Evolutionary conservation across 2,329 filamentous ascomycete species (phyloP).

Genomic region (Cercospora sojina): DNA sequence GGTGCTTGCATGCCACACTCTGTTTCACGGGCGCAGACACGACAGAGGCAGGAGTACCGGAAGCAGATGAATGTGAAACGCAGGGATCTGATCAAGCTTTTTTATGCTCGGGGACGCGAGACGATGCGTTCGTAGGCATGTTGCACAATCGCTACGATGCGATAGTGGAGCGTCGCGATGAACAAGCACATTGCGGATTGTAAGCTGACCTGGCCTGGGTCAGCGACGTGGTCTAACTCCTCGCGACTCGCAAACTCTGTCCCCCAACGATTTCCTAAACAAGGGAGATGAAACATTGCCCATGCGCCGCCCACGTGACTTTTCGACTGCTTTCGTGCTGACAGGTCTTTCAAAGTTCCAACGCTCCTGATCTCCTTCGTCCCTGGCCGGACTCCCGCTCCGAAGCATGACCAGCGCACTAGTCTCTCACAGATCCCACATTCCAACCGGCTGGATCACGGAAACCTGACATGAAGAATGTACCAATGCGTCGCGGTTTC

Average conservation of each 20-base stretch:
- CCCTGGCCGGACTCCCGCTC: background rate
- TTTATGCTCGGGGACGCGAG: background rate
- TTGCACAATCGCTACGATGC: constrained; percentile 1
- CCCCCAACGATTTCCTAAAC: background rate
- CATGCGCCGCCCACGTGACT: background rate
- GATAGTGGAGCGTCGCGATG: background rate
- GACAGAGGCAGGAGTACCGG: background rate
- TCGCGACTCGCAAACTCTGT: background rate
- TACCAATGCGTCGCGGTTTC: constrained; percentile 12
- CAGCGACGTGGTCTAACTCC: background rate
- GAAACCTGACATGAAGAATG: constrained; percentile 26
- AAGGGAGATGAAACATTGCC: constrained; percentile 1
- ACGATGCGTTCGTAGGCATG: constrained; percentile 8
- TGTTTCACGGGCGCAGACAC: constrained; percentile 5
- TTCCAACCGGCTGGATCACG: constrained; percentile 27
- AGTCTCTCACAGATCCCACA: constrained; percentile 11
- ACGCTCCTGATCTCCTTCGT: background rate
- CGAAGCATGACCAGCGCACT: background rate
- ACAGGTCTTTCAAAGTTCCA: constrained; percentile 2
- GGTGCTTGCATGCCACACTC: constrained; percentile 12
- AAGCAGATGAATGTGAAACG: constrained; percentile 9
- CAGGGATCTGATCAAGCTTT: constrained; percentile 4
- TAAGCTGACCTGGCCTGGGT: background rate
- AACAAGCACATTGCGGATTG: background rate
- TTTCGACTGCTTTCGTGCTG: background rate